Evolutionary conservation across 2,329 filamentous ascomycete genomes (phyloP).

Genomic region (Exophiala sp.): DNA sequence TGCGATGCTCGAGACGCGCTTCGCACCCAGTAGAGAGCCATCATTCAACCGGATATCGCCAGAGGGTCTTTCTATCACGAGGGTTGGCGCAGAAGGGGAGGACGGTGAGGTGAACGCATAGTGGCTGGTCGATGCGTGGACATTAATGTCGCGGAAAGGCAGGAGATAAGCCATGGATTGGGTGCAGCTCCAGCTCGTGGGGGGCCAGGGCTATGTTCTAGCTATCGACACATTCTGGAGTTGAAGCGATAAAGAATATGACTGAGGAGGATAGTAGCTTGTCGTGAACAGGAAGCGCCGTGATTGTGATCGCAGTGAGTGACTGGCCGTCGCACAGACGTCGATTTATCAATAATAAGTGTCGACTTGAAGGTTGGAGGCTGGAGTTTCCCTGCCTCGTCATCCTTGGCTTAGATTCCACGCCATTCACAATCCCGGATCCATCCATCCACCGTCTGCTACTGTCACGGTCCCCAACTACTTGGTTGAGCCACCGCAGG

Average conservation of each 20-base stretch:
- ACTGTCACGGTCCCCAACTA: background rate
- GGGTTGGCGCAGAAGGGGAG: constrained; percentile 76
- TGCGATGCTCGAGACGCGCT: constrained; percentile 87
- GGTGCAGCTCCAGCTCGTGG: background rate
- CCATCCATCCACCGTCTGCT: too few relatives aligned
- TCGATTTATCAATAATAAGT: background rate
- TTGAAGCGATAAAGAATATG: background rate
- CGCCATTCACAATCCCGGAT: background rate
- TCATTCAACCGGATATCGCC: constrained; percentile 83
- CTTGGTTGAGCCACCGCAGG: background rate
- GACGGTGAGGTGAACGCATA: constrained; percentile 97
- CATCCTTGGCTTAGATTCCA: constrained; percentile 10
- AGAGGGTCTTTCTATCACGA: constrained; percentile 85
- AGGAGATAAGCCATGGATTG: constrained; percentile 37
- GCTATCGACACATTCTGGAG: constrained; percentile 6
- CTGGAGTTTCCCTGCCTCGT: constrained; percentile 7
- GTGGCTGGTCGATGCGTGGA: constrained; percentile 82
- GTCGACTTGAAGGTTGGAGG: background rate
- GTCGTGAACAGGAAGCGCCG: background rate
- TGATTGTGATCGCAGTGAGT: background rate
- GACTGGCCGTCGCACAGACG: background rate
- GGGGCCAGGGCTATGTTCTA: constrained; percentile 3
- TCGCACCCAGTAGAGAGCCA: constrained; percentile 66
- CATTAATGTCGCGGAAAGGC: constrained; percentile 94
- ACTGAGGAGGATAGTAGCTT: background rate